Conservation (phyloP, 495 filamentous ascomycete species). For the Aspergillus mulundensis region DNA sequence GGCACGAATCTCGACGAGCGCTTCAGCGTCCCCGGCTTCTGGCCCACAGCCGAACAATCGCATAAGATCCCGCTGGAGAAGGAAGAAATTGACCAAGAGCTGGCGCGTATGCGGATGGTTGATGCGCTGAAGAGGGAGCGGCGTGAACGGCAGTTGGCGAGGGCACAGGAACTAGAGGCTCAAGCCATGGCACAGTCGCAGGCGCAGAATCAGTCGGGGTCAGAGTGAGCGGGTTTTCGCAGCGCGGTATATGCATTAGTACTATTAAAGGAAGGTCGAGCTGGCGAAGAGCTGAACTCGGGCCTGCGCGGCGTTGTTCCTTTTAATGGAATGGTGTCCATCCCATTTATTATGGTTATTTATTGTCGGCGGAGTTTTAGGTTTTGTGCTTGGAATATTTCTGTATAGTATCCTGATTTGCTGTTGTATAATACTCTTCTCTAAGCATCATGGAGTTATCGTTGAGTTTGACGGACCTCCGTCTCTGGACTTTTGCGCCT, state of each 20-base stretch:
- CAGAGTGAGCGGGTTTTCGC: slow-evolving; percentile 12
- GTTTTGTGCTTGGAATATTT: slow-evolving; percentile 15
- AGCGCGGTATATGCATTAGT: not conserved
- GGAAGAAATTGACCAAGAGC: slow-evolving; percentile 79
- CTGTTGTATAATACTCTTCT: slow-evolving; percentile 38
- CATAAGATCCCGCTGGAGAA: slow-evolving; percentile 84
- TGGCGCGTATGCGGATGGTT: slow-evolving; percentile 61
- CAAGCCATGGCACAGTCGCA: slow-evolving; percentile 25
- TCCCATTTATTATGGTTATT: no score
- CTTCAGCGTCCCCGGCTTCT: slow-evolving; percentile 87
- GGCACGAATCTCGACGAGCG: slow-evolving; percentile 94
- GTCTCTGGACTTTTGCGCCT: not conserved
- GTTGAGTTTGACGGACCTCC: slow-evolving; percentile 2
- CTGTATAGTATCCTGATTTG: slow-evolving; percentile 15
- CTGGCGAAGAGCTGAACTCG: not conserved
- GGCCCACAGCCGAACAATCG: slow-evolving; percentile 80
- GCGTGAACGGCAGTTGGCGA: slow-evolving; percentile 47
- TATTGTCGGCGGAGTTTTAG: not conserved
- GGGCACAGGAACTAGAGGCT: slow-evolving; percentile 32
- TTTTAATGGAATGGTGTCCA: no score
- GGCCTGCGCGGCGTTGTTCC: no score
- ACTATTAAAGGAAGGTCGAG: not conserved
- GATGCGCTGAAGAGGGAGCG: slow-evolving; percentile 42
- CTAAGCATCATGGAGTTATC: slow-evolving; percentile 34
- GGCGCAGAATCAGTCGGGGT: slow-evolving; percentile 21